phyloP scores from a whole-genome alignment of 345 rosid species.

The Turnera subulata region DNA sequence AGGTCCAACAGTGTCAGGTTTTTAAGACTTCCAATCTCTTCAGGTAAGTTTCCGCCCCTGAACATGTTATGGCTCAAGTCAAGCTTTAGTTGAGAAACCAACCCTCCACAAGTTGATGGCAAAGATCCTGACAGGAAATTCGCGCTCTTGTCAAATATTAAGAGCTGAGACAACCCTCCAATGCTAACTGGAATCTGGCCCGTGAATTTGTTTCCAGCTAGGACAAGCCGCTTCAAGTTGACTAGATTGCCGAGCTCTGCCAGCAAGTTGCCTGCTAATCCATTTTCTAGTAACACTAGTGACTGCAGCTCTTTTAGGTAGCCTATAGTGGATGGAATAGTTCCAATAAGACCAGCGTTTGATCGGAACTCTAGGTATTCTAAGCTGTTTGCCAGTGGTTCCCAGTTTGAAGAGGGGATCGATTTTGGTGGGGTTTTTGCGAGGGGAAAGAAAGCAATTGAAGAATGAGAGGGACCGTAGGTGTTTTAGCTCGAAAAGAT shows the following conservation, averaged over 20 bases:
- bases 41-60: slow-evolving; percentile 22
- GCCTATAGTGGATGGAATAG: slow-evolving; percentile 22
- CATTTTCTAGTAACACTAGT: slow-evolving; percentile 29
- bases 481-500: slow-evolving; percentile 27
- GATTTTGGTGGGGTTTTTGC: slow-evolving; percentile 14
- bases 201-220: slow-evolving; percentile 22
- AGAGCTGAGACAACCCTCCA: slow-evolving; percentile 23
- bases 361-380: slow-evolving; percentile 33
- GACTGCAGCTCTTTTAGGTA: slow-evolving; percentile 27
- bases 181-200: slow-evolving; percentile 30
- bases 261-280: slow-evolving; percentile 27
- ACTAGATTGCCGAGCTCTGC: slow-evolving; percentile 19
- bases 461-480: slow-evolving; percentile 28
- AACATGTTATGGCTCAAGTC: slow-evolving; percentile 34
- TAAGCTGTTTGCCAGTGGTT: slow-evolving; percentile 17
- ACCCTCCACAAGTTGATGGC: slow-evolving; percentile 25
- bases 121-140: slow-evolving; percentile 31
- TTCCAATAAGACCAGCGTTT: slow-evolving; percentile 32
- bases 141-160: slow-evolving; percentile 36
- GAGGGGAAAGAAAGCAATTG: slow-evolving; percentile 31
- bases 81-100: slow-evolving; percentile 35
- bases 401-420: slow-evolving; percentile 31
- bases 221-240: slow-evolving; percentile 28
- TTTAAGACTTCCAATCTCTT: slow-evolving; percentile 18
- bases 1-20: slow-evolving; percentile 35